These are phyloP conservation scores for Pichia rugopelliculosa DNA, from an alignment of 805 yeast species.

Conservation along the genomic window DNA sequence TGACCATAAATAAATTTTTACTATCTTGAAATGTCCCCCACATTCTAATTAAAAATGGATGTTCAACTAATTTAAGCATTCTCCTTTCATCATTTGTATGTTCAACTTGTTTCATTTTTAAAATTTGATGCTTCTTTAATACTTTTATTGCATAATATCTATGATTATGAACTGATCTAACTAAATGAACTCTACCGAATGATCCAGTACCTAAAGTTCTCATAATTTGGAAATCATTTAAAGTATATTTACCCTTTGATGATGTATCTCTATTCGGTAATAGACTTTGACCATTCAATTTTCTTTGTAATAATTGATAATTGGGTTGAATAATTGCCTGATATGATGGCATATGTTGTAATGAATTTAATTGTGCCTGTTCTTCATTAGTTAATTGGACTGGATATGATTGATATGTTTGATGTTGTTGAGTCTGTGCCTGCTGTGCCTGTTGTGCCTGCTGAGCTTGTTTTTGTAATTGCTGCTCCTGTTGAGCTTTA, in stretches of 20 bases:
- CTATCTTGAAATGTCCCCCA: conserved; percentile 64
- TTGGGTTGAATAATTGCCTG: conserved; percentile 31
- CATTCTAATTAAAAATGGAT: conserved; percentile 54
- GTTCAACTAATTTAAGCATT: conserved; percentile 50
- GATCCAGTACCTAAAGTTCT: conserved; percentile 56
- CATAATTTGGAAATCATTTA: conserved; percentile 48
- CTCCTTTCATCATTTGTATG: conserved; percentile 58
- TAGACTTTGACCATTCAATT: conserved; percentile 21
- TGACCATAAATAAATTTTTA: conserved; percentile 50
- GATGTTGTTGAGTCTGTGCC: no score
- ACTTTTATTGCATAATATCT: conserved; percentile 55
- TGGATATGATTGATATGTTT: neutral
- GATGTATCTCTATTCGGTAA: conserved; percentile 32
- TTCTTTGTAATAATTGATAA: conserved; percentile 22
- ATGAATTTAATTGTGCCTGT: conserved; percentile 23
- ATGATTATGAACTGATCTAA: conserved; percentile 51
- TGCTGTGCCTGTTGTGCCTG: no score
- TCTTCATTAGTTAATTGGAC: conserved; percentile 20
- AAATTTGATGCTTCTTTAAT: conserved; percentile 48
- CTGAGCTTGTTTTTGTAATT: no score
- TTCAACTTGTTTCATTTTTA: conserved; percentile 56
- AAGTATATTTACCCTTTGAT: conserved; percentile 51
- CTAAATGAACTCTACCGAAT: conserved; percentile 54
- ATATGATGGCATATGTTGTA: conserved; percentile 30
- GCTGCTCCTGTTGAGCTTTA: conserved; percentile 1